Percentiles rank a stretch among this genome's conserved stretches.
Conservation (phyloP, 179 eudicot species). For the Silene coronaria region DNA sequence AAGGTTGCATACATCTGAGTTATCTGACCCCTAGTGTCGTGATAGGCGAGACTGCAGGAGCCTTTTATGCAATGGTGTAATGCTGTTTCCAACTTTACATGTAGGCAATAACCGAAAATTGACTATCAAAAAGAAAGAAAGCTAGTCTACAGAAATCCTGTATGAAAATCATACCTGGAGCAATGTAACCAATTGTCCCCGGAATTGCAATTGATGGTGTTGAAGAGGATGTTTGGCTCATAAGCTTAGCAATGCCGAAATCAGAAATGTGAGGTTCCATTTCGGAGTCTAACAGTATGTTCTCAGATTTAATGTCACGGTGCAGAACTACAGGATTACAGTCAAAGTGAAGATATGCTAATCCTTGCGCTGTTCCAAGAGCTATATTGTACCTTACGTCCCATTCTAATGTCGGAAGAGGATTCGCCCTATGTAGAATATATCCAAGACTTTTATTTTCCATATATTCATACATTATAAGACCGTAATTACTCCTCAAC, state of each 20-base stretch:
- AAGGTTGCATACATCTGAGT: background rate
- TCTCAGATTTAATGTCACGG: conserved; percentile 78
- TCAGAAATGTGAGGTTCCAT: conserved; percentile 90
- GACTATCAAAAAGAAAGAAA: background rate
- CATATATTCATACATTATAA: conserved; percentile 66
- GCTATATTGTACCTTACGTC: conserved; percentile 55
- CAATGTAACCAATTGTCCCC: conserved; percentile 83
- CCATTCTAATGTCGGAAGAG: conserved; percentile 48
- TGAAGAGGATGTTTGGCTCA: conserved; percentile 39
- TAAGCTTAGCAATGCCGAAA: conserved; percentile 80
- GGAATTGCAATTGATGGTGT: conserved; percentile 38
- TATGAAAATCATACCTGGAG: conserved; percentile 53
- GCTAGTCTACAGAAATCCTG: background rate
- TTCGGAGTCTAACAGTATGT: conserved; percentile 63
- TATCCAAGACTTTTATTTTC: conserved; percentile 76
- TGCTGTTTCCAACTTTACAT: too few relatives aligned
- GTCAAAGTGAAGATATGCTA: conserved; percentile 79
- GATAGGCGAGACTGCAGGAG: too few relatives aligned
- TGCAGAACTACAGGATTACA: conserved; percentile 71
- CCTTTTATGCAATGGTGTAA: too few relatives aligned
- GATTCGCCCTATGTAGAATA: conserved; percentile 40
- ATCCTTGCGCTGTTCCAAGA: conserved; percentile 70
- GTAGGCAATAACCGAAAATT: background rate
- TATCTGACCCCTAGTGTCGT: too few relatives aligned
- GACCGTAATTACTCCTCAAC: conserved; percentile 50